Evolutionary conservation across 495 filamentous ascomycete genomes (phyloP), one percentile per base, ranked within the genome.

Genomic region (Venustampulla echinocandica): DNA sequence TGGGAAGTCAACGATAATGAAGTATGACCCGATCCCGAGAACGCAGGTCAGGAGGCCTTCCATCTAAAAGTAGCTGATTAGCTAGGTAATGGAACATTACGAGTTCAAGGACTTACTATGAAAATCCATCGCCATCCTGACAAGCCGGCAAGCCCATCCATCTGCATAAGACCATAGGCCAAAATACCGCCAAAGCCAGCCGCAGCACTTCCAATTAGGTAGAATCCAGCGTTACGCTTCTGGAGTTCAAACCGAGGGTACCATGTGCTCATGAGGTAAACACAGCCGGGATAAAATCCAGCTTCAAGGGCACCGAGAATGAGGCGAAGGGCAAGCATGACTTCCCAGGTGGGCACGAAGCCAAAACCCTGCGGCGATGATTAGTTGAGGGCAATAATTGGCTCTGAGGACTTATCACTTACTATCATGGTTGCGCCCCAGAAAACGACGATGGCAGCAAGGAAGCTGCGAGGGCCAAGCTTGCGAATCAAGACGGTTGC

Each of bases 1-100:
- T 0, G 76, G 77, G 52, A 80, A 79, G 54, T 79, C 76, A 30
- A 80, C 74, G n/a, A 81, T 54, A 47, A 74, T 62, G 52, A 73
- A 57, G 33, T 69, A 76, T 28, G 67, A 68, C 10, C 69, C 43
- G 15, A 59, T 42, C 0, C 82, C 77, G 17, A 85, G 67, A 0
- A 81, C 27, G 1, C 86, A 67, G 0, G 86, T 89, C 10, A 79
- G 59, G 4, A 85, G 66, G 2, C 84, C 84, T 67, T 87, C 84
- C 71, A 61, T 49, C 13, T 72, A 53, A 11, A 66, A 64, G 17
- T 73, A 63, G 1, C 58, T 41, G n/a, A n/a, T n/a, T n/a, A n/a
- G n/a, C n/a, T n/a, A n/a, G n/a, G n/a, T n/a, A n/a, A n/a, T n/a
- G n/a, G n/a, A n/a, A n/a, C 0, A 64, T 63, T 9, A 70, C 74